These are phyloP conservation scores for Didymella exigua DNA, from an alignment of 2,329 filamentous ascomycete species.

Conservation along the genomic window DNA sequence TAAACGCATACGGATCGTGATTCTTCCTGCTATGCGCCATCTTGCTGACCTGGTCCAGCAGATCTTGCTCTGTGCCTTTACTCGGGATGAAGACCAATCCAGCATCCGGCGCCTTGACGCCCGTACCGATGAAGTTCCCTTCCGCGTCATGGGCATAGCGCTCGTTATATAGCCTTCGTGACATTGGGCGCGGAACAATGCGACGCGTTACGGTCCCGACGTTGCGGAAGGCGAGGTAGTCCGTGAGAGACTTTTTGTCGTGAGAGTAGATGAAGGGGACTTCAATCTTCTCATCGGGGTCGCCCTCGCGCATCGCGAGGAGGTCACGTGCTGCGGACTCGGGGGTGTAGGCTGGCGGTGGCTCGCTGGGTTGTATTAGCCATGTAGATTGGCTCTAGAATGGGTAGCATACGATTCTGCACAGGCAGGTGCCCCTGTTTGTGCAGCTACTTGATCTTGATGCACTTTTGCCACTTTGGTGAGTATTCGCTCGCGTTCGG, in stretches of 20 bases:
- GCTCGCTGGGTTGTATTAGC: not conserved
- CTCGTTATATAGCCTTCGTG: slow-evolving; percentile 33
- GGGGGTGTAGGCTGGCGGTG: slow-evolving; percentile 11
- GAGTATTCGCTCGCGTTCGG: not conserved
- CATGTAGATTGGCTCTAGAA: not conserved
- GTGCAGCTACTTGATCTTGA: not conserved
- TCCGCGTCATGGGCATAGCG: slow-evolving; percentile 37
- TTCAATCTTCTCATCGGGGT: slow-evolving; percentile 8
- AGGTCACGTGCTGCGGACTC: slow-evolving; percentile 6
- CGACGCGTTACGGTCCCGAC: slow-evolving; percentile 24
- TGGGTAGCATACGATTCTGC: not conserved
- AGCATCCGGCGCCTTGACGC: slow-evolving; percentile 27
- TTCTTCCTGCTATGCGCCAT: slow-evolving; percentile 32
- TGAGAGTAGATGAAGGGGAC: slow-evolving; percentile 21
- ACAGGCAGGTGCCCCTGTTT: slow-evolving; percentile 1
- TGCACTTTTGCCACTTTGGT: not conserved
- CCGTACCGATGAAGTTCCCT: slow-evolving; percentile 37
- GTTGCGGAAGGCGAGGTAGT: slow-evolving; percentile 16
- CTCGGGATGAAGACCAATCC: slow-evolving; percentile 34
- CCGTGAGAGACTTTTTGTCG: slow-evolving; percentile 23
- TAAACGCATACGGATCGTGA: slow-evolving; percentile 15
- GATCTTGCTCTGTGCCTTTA: slow-evolving; percentile 34
- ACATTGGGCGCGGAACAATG: slow-evolving; percentile 36
- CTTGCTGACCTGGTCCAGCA: slow-evolving; percentile 33
- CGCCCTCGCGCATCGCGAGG: slow-evolving; percentile 6